Evolutionary conservation across 768 basidiomycete species (phyloP).

Genomic region (Collybia sp.): DNA sequence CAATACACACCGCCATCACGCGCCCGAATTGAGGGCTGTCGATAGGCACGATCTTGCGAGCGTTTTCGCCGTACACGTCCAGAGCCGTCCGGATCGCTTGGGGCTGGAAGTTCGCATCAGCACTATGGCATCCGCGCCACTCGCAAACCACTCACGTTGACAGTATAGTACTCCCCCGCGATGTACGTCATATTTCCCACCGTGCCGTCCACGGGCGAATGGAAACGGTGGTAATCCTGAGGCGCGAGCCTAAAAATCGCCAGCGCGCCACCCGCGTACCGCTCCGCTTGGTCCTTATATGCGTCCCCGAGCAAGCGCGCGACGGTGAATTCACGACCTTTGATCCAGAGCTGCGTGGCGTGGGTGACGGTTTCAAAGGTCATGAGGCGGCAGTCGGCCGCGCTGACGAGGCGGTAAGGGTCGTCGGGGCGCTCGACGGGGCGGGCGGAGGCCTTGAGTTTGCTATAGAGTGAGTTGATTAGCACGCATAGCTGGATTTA

Average conservation of each 20-base stretch:
- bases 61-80: slow-evolving; percentile 95
- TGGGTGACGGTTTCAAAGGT: neutral
- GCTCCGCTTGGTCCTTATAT: slow-evolving; percentile 22
- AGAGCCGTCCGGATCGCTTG: slow-evolving; percentile 89
- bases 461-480: neutral
- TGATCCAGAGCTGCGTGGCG: neutral
- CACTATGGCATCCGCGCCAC: neutral
- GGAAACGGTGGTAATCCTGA: slow-evolving; percentile 95
- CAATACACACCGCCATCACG: neutral
- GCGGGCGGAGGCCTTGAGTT: neutral
- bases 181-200: slow-evolving; percentile 84
- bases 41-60: slow-evolving; percentile 80
- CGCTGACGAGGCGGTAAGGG: neutral
- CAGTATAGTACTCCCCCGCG: slow-evolving; percentile 92
- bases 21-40: slow-evolving; percentile 83
- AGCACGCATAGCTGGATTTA: neutral
- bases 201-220: slow-evolving; percentile 78
- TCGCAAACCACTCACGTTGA: slow-evolving; percentile 54
- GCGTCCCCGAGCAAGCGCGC: neutral
- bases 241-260: slow-evolving; percentile 91
- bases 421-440: neutral
- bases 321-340: neutral
- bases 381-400: neutral
- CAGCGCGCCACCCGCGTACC: slow-evolving; percentile 76
- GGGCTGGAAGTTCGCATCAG: slow-evolving; percentile 40